These are phyloP conservation scores for Amaranthus hypochondriacus DNA, from an alignment of 148 eudicot genomes.

Conservation along the genomic window DNA sequence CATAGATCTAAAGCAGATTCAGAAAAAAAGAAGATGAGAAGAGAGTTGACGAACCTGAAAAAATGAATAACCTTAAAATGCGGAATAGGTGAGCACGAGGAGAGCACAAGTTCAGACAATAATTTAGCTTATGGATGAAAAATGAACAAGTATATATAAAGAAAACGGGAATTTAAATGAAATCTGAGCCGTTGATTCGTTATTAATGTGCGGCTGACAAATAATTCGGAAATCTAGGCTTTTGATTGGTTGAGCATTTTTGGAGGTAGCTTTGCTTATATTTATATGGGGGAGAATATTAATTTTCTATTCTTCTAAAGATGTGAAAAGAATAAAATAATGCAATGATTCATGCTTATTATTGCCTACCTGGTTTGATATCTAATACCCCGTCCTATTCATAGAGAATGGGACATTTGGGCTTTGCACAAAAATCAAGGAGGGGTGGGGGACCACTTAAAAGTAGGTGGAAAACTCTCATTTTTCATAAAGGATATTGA, in stretches of 20 bases:
- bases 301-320: too few species aligned
- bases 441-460: too few species aligned
- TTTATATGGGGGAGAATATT: too few species aligned
- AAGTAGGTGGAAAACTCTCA: too few species aligned
- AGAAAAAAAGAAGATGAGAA: neutral
- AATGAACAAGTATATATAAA: neutral
- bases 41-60: neutral
- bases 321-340: too few species aligned
- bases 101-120: conserved; percentile 3
- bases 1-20: neutral
- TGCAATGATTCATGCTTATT: too few species aligned
- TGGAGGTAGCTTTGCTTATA: neutral
- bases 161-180: conserved; percentile 18
- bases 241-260: conserved; percentile 13
- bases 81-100: conserved; percentile 6
- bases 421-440: too few species aligned
- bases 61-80: neutral
- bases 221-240: neutral
- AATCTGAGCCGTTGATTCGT: conserved; percentile 23
- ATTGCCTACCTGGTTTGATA: too few species aligned
- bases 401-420: too few species aligned
- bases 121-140: neutral
- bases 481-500: too few species aligned
- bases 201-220: conserved; percentile 17
- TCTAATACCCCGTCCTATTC: too few species aligned